phyloP scores from a whole-genome alignment of 306 rosid species.

The Medicago lupulina region DNA sequence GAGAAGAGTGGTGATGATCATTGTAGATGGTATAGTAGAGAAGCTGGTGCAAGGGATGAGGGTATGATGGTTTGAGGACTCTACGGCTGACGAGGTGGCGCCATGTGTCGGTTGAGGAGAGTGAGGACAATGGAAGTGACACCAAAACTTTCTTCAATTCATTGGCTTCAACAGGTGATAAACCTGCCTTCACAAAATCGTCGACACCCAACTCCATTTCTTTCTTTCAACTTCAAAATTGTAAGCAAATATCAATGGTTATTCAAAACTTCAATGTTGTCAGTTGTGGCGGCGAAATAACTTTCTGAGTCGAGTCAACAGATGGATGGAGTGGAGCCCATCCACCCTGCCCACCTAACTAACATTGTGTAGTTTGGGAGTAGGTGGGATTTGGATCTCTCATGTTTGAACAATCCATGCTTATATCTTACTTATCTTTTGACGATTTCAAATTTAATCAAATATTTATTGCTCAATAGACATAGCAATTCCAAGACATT shows the following conservation, averaged over 20 bases:
- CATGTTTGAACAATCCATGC: background rate
- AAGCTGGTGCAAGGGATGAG: conserved; percentile 65
- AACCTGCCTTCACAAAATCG: conserved; percentile 63
- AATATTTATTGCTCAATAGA: too few species aligned
- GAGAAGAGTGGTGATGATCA: conserved; percentile 44
- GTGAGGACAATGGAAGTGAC: conserved; percentile 20
- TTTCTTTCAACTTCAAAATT: background rate
- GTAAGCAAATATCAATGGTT: background rate
- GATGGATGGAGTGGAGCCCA: background rate
- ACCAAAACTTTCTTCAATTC: conserved; percentile 20
- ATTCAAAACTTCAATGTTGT: background rate
- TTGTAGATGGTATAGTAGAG: conserved; percentile 41
- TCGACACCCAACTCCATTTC: conserved; percentile 50
- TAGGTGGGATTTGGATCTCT: background rate
- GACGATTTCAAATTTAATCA: too few species aligned
- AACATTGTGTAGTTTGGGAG: background rate
- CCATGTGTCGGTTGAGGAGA: conserved; percentile 58
- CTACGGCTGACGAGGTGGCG: conserved; percentile 58
- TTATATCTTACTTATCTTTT: background rate
- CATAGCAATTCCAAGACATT: too few species aligned
- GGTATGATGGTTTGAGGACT: conserved; percentile 67
- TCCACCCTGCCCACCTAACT: background rate
- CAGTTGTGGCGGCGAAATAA: background rate
- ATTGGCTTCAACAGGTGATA: conserved; percentile 55
- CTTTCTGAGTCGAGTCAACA: background rate